Conservation (phyloP, 192 early-diverging fungal species). For the Gigaspora rosea region DNA sequence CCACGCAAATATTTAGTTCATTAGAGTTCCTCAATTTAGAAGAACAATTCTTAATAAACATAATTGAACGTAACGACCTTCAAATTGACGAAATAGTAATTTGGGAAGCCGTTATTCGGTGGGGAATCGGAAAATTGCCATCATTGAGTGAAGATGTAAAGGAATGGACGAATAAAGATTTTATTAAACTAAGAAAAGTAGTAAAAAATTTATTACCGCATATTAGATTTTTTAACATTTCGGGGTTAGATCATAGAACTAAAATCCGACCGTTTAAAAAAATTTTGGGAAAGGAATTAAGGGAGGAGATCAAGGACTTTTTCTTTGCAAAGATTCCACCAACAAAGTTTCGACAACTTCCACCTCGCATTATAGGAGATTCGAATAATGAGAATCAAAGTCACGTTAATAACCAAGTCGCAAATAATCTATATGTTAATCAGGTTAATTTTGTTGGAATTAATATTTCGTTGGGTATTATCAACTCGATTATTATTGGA, state of each 20-base stretch:
- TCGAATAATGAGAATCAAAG: background rate
- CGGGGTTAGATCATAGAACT: slow-evolving; percentile 5
- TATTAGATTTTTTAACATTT: slow-evolving; percentile 27
- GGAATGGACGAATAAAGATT: slow-evolving; percentile 8
- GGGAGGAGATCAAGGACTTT: slow-evolving; percentile 1
- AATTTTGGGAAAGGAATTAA: slow-evolving; percentile 26
- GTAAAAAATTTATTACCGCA: slow-evolving; percentile 7
- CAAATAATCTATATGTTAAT: background rate
- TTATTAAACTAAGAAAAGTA: background rate
- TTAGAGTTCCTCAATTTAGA: slow-evolving; percentile 1
- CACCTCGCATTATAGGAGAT: background rate
- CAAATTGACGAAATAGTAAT: slow-evolving; percentile 25
- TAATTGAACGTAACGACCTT: background rate
- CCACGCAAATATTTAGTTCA: slow-evolving; percentile 3
- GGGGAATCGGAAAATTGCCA: slow-evolving; percentile 11
- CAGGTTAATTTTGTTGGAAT: background rate
- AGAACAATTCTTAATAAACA: background rate
- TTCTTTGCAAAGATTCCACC: background rate
- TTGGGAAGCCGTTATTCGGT: slow-evolving; percentile 24
- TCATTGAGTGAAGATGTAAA: background rate
- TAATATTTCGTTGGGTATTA: background rate
- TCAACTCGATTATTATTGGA: background rate
- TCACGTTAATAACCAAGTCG: background rate
- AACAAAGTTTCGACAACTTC: background rate
- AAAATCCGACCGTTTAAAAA: slow-evolving; percentile 23